Base-by-base conservation (phyloP, 768 basidiomycete genomes). In the Termitomyces eurrhizus region DNA sequence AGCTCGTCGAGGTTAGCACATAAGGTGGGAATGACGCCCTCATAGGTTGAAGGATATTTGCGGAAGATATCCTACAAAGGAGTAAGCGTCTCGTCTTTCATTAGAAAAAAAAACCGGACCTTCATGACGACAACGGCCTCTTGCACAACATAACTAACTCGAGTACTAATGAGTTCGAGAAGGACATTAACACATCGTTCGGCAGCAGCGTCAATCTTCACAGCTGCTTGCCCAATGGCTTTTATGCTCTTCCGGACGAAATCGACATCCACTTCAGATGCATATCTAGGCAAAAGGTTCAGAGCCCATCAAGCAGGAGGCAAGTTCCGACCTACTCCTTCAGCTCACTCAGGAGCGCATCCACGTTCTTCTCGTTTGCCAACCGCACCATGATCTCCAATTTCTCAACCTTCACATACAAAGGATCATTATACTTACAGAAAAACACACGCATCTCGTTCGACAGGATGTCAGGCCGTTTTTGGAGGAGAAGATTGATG, bases 361-460 rank as follows among this genome's bases (percentile, higher is more conserved):
- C 95, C 1, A 96, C 92, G 66, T 98, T 99, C 73, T 84, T 87
- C 63, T 98, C 96, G 24, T 81, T 83, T 13, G 93, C 95, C 58
- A 99, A 77, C 58, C 93, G 82, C 54, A 98, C 92, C 97, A 99
- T 99, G 70, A 98, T 97, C 67, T 98, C 97, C 65, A 99, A 77
- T 74, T 99, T 98, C 74, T 98, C 97, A 56, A 98, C 85, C 74
- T 99, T 99, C 72, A 98, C 95, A 69, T 98, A 99, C n/a, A 96
- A 77, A 6, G 96, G 96, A 69, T 99, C 96, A 69, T 98, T 98
- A 77, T 99, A 98, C 74, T 99, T 99, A 86, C 96, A 98, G 80
- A 98, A 99, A 73, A 99, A 99, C 21, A 99, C 97, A 49, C 95
- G 84, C 93, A 99, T 95, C 74, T 99, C 96, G 74, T 92, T 97